phyloP scores from a whole-genome alignment of 2,329 filamentous ascomycete species.

The Aspergillus sp. region DNA sequence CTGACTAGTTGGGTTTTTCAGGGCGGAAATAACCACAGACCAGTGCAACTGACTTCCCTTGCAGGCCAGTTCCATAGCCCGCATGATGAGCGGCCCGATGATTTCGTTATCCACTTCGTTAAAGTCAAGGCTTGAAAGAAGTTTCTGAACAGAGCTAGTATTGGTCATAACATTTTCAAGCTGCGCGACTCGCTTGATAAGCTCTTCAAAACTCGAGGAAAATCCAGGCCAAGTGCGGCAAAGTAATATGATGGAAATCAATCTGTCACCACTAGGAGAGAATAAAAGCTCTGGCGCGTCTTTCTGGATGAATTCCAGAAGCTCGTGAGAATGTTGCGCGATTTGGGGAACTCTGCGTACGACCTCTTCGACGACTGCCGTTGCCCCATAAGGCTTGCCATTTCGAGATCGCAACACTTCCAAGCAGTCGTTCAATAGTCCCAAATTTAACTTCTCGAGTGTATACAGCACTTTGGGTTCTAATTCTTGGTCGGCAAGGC shows the following conservation, averaged over 20 bases:
- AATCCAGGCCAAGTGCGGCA: conserved; percentile 48
- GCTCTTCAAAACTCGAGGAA: conserved; percentile 39
- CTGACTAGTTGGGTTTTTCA: conserved; percentile 38
- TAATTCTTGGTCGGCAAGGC: conserved; percentile 22
- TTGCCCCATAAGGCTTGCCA: conserved; percentile 67
- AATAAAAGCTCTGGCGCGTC: conserved; percentile 60
- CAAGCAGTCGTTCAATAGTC: conserved; percentile 51
- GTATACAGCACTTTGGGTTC: conserved; percentile 29
- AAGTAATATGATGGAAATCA: conserved; percentile 65
- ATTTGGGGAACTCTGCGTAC: conserved; percentile 46
- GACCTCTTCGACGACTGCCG: conserved; percentile 56
- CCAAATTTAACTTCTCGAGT: conserved; percentile 36
- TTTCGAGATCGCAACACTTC: conserved; percentile 54
- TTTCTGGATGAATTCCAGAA: conserved; percentile 55
- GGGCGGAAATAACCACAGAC: conserved; percentile 38
- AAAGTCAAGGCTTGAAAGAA: conserved; percentile 39
- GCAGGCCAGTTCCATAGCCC: conserved; percentile 36
- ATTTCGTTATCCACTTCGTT: conserved; percentile 36
- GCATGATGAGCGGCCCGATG: conserved; percentile 36
- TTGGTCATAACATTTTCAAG: conserved; percentile 33
- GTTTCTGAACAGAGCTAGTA: conserved; percentile 36
- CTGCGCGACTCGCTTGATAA: conserved; percentile 36
- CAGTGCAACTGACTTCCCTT: conserved; percentile 38
- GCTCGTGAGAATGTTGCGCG: conserved; percentile 40
- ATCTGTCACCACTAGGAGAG: conserved; percentile 66